Evolutionary conservation across 2,329 filamentous ascomycete species (phyloP).

Genomic region (Penicillium sp.): DNA sequence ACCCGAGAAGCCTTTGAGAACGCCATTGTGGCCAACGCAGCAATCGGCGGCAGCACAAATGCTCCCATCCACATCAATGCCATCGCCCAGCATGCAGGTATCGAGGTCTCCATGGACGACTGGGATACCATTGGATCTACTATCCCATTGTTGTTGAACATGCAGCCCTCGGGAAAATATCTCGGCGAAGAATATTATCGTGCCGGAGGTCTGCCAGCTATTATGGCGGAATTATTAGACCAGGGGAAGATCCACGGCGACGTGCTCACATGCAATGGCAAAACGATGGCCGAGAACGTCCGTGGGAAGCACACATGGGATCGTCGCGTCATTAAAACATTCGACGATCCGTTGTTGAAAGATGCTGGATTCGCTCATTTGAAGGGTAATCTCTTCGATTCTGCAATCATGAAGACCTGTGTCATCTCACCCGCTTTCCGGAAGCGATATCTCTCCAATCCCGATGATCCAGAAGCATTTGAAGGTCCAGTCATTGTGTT

Average conservation of each 20-base stretch:
- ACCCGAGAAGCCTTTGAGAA: conserved; percentile 56
- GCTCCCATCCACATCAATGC: conserved; percentile 56
- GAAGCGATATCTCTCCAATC: conserved; percentile 45
- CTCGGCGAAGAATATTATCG: conserved; percentile 54
- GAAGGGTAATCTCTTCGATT: conserved; percentile 49
- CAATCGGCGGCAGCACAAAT: conserved; percentile 56
- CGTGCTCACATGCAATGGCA: conserved; percentile 34
- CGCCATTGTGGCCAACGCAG: conserved; percentile 53
- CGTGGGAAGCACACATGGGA: conserved; percentile 48
- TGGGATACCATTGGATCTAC: conserved; percentile 52
- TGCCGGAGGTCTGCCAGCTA: conserved; percentile 52
- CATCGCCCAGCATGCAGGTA: conserved; percentile 53
- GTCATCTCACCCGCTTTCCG: conserved; percentile 49
- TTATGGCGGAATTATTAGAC: conserved; percentile 53
- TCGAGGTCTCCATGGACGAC: conserved; percentile 51
- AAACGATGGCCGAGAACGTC: conserved; percentile 22
- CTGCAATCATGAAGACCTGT: conserved; percentile 54
- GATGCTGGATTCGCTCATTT: conserved; percentile 53
- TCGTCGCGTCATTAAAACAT: conserved; percentile 46
- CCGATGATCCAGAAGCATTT: conserved; percentile 48
- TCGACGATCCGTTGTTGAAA: conserved; percentile 46
- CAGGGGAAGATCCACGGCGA: conserved; percentile 45
- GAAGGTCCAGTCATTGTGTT: conserved; percentile 49
- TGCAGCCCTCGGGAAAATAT: conserved; percentile 54
- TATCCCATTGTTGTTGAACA: conserved; percentile 52